Base-by-base conservation (phyloP, 1,139 yeast genomes). In the Starmera stellimalicola region DNA sequence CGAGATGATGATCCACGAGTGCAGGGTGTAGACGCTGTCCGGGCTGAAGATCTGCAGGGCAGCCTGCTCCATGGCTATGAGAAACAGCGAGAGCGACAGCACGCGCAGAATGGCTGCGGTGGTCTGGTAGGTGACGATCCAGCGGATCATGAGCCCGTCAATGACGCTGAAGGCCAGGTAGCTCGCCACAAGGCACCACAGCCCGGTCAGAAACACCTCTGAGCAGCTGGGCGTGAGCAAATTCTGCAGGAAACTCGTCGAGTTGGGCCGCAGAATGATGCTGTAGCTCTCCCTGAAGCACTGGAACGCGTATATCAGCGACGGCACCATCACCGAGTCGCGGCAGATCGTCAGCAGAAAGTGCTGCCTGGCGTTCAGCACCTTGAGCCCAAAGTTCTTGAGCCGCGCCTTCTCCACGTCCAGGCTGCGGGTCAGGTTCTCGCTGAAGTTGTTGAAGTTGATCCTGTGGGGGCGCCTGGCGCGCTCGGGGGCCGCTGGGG, bases 81-180 rank as follows among this genome's bases (percentile, higher is more conserved):
- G 67, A 10, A 87, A 66, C 29, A 87, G 63, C 4, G 91, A 79
- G 75, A 85, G 77, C 7, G 94, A 77, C 33, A 87, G 62, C 65
- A 87, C 84, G 34, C 97, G 65, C 16, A 88, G 70, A 25, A 87
- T 82, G 0, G 95, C 94, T 0, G 95, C 97, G 3, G 82, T 68
- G 0, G 88, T 78, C 42, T 85, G 81, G 54, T 88, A 88, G 15
- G 83, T 84, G 27, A 88, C 93, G 26, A 88, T 83, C 94, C 97
- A 91, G 30, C 98, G 65, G 16, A 85, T 81, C 79, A 88, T 84
- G 26, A 91, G 63, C 0, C 95, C 94, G 52, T 88, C 96, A 27
- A 88, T 63, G 5, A 85, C 87, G 2, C 88, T 75, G 55, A 78
- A 87, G 10, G 94, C 77, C 37, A 91, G 63, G 51, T 85, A 85